A percentile compares a stretch with the other conserved stretches of the same genome.
Evolutionary conservation across 2,329 filamentous ascomycete species (phyloP).

Genomic region (Colletotrichum tofieldiae): DNA sequence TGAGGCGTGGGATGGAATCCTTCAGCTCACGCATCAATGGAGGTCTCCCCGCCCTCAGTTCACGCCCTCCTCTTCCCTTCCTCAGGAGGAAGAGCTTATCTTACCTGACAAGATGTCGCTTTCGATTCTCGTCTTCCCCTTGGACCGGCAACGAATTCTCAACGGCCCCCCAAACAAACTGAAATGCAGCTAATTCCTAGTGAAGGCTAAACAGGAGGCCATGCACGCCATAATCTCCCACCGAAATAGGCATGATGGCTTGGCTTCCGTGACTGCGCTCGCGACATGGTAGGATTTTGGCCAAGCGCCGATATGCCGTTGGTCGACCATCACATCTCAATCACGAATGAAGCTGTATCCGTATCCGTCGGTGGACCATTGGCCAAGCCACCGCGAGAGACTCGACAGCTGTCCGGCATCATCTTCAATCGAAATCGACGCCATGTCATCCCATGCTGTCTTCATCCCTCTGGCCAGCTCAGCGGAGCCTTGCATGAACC

Average conservation of each 20-base stretch:
- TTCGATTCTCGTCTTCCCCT: background rate
- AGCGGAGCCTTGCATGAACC: slow-evolving; percentile 26
- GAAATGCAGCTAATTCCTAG: slow-evolving; percentile 26
- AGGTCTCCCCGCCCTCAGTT: background rate
- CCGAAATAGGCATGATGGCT: slow-evolving; percentile 37
- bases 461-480: slow-evolving; percentile 12
- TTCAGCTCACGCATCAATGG: background rate
- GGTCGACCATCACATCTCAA: background rate
- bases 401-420: slow-evolving; percentile 22
- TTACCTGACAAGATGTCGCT: background rate
- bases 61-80: background rate
- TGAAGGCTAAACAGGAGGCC: background rate
- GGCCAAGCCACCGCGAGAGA: slow-evolving; percentile 8
- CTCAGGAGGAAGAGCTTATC: background rate
- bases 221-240: background rate
- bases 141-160: background rate
- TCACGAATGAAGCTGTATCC: background rate
- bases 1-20: slow-evolving; percentile 9
- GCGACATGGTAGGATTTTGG: background rate
- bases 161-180: slow-evolving; percentile 8
- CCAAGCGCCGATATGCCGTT: slow-evolving; percentile 3
- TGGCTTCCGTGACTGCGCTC: slow-evolving; percentile 6
- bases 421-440: slow-evolving; percentile 9
- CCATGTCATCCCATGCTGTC: slow-evolving; percentile 27
- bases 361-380: background rate